Conservation (phyloP, 768 basidiomycete species). For the Psilocybe tampanensis region DNA sequence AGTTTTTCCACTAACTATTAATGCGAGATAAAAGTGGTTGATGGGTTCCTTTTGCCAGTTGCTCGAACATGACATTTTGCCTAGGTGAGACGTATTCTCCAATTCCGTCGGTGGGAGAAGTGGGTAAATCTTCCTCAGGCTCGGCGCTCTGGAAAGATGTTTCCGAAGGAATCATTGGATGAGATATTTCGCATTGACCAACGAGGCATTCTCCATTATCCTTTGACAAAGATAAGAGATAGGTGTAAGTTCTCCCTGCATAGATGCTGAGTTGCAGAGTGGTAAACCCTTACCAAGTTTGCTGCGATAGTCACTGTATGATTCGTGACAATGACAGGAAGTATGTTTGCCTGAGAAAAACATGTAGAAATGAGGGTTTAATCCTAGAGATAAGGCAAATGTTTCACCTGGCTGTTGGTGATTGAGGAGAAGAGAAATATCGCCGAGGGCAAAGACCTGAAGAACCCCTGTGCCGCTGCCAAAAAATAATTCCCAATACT, state of each 20-base stretch:
- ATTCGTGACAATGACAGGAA: constrained; percentile 92
- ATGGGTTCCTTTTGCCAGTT: constrained; percentile 52
- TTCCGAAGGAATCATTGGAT: constrained; percentile 55
- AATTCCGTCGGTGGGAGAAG: constrained; percentile 57
- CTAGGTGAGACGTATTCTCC: constrained; percentile 46
- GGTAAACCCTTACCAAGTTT: constrained; percentile 60
- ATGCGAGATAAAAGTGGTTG: constrained; percentile 64
- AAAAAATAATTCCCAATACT: constrained; percentile 93
- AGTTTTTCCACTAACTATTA: constrained; percentile 51
- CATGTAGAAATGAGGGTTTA: neutral
- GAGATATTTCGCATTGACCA: constrained; percentile 94
- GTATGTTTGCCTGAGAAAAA: constrained; percentile 68
- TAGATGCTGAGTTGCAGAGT: neutral
- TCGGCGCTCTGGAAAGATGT: constrained; percentile 27
- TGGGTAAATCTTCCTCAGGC: constrained; percentile 33
- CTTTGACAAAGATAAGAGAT: constrained; percentile 34
- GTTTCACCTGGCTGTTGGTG: constrained; percentile 67
- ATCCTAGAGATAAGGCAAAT: neutral
- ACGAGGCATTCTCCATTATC: constrained; percentile 77
- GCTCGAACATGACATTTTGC: constrained; percentile 70
- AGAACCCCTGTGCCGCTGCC: constrained; percentile 86
- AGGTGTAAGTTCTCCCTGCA: neutral
- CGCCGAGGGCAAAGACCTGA: constrained; percentile 90
- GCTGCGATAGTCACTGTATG: constrained; percentile 96
- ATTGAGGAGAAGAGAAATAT: constrained; percentile 94